Conservation (phyloP, 2,329 filamentous ascomycete genomes). For the Aspergillus intermedius region DNA sequence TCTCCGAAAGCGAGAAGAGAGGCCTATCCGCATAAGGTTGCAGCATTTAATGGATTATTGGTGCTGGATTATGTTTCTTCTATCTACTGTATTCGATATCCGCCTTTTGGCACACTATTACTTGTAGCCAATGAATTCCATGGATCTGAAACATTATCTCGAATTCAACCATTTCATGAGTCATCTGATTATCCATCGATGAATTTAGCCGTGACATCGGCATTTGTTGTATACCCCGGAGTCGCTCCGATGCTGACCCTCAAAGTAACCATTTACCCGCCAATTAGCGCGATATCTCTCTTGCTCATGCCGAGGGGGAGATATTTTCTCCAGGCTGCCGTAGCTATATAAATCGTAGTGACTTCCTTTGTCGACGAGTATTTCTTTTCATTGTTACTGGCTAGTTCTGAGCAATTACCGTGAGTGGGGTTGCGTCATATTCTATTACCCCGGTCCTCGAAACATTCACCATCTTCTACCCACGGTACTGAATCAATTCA, state of each 20-base stretch:
- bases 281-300: too few relatives aligned
- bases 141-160: not conserved
- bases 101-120: not conserved
- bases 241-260: too few relatives aligned
- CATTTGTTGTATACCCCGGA: too few relatives aligned
- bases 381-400: too few relatives aligned
- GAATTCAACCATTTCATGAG: not conserved
- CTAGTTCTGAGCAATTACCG: too few relatives aligned
- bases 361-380: too few relatives aligned
- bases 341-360: not conserved
- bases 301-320: not conserved
- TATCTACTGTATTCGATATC: not conserved
- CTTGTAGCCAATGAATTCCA: not conserved
- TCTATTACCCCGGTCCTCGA: not conserved
- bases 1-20: slow-evolving; percentile 86
- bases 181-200: not conserved
- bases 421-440: not conserved
- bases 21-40: slow-evolving; percentile 62
- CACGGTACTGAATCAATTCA: too few relatives aligned
- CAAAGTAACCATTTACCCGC: too few relatives aligned
- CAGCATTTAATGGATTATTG: not conserved
- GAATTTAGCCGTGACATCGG: too few relatives aligned
- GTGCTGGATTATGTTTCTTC: not conserved
- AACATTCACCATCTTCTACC: not conserved
- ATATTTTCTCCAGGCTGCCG: not conserved